Percentiles rank a stretch among this genome's conserved stretches.
phyloP scores from a whole-genome alignment of 176 grass and related monocot species.

The Aechmea fasciata region DNA sequence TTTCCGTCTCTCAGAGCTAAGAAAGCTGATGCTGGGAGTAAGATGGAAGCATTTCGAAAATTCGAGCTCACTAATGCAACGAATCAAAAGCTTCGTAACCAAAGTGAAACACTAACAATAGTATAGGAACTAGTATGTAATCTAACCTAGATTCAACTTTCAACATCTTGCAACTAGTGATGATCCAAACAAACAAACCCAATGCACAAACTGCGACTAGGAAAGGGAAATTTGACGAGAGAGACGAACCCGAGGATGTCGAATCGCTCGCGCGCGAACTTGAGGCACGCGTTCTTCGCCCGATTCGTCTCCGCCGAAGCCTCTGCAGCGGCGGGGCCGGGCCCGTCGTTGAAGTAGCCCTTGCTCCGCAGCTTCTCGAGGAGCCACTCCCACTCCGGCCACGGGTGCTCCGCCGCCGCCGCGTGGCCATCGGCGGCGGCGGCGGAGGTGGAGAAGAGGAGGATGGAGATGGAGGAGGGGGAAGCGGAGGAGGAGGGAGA shows the following conservation, averaged over 20 bases:
- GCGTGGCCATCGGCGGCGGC: background rate
- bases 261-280: constrained; percentile 69
- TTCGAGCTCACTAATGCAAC: too few relatives aligned
- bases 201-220: background rate
- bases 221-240: background rate
- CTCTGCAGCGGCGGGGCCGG: constrained; percentile 7
- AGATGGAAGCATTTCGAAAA: too few relatives aligned
- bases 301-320: constrained; percentile 32
- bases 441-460: constrained; percentile 37
- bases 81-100: too few relatives aligned
- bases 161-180: too few relatives aligned
- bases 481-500: constrained; percentile 7
- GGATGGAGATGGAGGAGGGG: constrained; percentile 20
- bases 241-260: constrained; percentile 61
- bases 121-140: too few relatives aligned
- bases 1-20: too few relatives aligned
- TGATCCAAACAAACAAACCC: too few relatives aligned
- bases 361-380: constrained; percentile 61
- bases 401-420: constrained; percentile 30
- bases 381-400: constrained; percentile 81
- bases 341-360: constrained; percentile 49
- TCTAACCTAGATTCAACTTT: too few relatives aligned
- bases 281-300: constrained; percentile 89
- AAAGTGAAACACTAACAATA: too few relatives aligned
- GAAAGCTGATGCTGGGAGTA: too few relatives aligned